Conservation (phyloP, 257 asterid genomes). For the Sherardia arvensis region DNA sequence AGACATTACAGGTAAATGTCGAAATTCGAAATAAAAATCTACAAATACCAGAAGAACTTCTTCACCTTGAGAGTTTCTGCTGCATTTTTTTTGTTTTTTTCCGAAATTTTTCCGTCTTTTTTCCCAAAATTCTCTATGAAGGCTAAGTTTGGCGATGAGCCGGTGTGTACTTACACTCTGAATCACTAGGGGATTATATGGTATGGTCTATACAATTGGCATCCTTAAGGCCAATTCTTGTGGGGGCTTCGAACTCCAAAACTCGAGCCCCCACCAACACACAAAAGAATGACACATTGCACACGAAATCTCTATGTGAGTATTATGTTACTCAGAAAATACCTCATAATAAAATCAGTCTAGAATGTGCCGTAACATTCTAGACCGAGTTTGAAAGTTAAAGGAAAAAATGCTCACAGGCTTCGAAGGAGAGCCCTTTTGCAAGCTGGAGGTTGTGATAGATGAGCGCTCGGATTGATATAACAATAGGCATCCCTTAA, state of each 20-base stretch:
- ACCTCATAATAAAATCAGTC: constrained; percentile 34
- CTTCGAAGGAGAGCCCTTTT: constrained; percentile 97
- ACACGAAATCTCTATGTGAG: constrained; percentile 32
- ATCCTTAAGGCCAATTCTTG: constrained; percentile 40
- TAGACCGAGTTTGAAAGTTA: constrained; percentile 35
- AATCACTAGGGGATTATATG: constrained; percentile 40
- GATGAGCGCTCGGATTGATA: constrained; percentile 31
- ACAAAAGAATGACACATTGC: constrained; percentile 59
- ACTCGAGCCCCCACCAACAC: constrained; percentile 45
- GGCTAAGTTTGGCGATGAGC: constrained; percentile 73
- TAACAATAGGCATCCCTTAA: constrained; percentile 68
- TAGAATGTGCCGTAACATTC: constrained; percentile 68
- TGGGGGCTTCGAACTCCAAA: constrained; percentile 34
- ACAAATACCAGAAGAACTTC: constrained; percentile 31
- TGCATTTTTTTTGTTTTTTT: constrained; percentile 6
- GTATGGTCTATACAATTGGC: constrained; percentile 79
- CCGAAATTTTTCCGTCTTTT: constrained; percentile 2
- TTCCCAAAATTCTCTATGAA: constrained; percentile 33
- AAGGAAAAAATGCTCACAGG: constrained; percentile 43
- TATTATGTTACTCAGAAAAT: constrained; percentile 28
- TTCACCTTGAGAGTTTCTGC: too few species aligned
- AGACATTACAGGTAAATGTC: constrained; percentile 35
- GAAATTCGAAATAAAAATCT: constrained; percentile 15
- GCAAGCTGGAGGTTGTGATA: constrained; percentile 80
- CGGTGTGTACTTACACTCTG: constrained; percentile 59